Evolutionary conservation across 805 yeast genomes (phyloP).

Genomic region (Candida corydali): DNA sequence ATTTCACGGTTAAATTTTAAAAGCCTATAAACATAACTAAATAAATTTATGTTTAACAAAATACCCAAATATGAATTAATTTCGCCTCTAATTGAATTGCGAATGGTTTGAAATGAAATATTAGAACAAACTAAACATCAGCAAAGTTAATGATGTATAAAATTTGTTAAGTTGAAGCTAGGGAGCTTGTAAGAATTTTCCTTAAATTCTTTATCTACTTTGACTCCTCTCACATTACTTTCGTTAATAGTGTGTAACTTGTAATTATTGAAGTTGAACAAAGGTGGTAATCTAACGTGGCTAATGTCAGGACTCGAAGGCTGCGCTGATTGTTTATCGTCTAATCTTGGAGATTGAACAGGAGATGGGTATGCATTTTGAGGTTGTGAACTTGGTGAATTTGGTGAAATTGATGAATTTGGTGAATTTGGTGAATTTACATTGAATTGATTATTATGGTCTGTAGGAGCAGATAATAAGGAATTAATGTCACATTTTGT

Average conservation of each 20-base stretch:
- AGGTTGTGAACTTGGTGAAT: slow-evolving; percentile 12
- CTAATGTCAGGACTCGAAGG: slow-evolving; percentile 14
- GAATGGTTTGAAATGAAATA: too few species aligned
- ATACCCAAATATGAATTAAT: too few species aligned
- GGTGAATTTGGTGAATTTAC: neutral
- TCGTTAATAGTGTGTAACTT: slow-evolving; percentile 9
- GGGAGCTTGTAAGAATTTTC: neutral
- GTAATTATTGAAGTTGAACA: slow-evolving; percentile 9
- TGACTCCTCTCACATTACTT: slow-evolving; percentile 10
- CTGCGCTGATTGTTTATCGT: neutral
- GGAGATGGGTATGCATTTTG: slow-evolving; percentile 32
- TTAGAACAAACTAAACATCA: too few species aligned
- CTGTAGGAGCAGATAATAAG: slow-evolving; percentile 9
- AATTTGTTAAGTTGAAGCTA: neutral
- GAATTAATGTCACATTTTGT: slow-evolving; percentile 13
- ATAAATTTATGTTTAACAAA: too few species aligned
- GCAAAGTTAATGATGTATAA: neutral
- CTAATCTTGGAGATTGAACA: slow-evolving; percentile 20
- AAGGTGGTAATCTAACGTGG: slow-evolving; percentile 16
- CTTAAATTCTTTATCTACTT: neutral
- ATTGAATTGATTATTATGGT: neutral
- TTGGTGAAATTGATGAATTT: slow-evolving; percentile 14
- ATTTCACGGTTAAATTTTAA: too few species aligned
- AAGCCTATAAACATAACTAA: too few species aligned
- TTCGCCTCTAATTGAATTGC: too few species aligned